A percentile compares a stretch with the other conserved stretches of the same genome.
These are phyloP conservation scores for Daldinia grandis DNA, from an alignment of 495 filamentous ascomycete species.

Conservation along the genomic window DNA sequence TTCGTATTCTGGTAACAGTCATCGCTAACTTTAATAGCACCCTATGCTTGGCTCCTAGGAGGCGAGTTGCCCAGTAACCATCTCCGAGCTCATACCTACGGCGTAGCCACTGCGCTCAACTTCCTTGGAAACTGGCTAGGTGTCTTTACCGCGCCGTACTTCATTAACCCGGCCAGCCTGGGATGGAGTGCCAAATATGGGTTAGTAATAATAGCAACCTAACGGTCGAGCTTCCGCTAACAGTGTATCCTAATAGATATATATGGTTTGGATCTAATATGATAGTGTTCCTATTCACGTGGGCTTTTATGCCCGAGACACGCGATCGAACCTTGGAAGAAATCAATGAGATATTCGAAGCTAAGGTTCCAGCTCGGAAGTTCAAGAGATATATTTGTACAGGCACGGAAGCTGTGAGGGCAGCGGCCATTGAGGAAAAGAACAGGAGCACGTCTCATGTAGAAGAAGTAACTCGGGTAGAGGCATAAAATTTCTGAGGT, in stretches of 20 bases:
- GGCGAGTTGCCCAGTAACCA: conserved; percentile 59
- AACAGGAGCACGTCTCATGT: not conserved
- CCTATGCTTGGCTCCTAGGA: conserved; percentile 63
- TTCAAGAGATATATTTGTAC: conserved; percentile 49
- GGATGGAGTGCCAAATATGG: conserved; percentile 55
- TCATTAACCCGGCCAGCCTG: conserved; percentile 63
- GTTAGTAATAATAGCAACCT: conserved; percentile 19
- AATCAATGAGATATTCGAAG: conserved; percentile 64
- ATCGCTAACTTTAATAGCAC: conserved; percentile 35
- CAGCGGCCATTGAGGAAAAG: conserved; percentile 5
- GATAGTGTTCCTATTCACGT: conserved; percentile 55
- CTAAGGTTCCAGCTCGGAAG: conserved; percentile 54
- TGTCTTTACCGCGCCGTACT: conserved; percentile 63
- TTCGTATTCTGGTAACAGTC: not conserved
- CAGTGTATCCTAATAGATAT: conserved; percentile 30
- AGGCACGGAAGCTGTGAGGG: conserved; percentile 12
- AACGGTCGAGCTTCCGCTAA: not conserved
- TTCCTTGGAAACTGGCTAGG: conserved; percentile 61
- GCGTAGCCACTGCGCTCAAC: conserved; percentile 54
- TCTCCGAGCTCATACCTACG: conserved; percentile 58
- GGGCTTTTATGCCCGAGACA: conserved; percentile 61
- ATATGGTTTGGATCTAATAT: conserved; percentile 54
- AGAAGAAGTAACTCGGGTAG: not conserved
- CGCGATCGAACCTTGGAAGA: conserved; percentile 61
- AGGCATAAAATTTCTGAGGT: not conserved